phyloP scores from a whole-genome alignment of 2,329 filamentous ascomycete genomes.

The Anisogramma anomala region DNA sequence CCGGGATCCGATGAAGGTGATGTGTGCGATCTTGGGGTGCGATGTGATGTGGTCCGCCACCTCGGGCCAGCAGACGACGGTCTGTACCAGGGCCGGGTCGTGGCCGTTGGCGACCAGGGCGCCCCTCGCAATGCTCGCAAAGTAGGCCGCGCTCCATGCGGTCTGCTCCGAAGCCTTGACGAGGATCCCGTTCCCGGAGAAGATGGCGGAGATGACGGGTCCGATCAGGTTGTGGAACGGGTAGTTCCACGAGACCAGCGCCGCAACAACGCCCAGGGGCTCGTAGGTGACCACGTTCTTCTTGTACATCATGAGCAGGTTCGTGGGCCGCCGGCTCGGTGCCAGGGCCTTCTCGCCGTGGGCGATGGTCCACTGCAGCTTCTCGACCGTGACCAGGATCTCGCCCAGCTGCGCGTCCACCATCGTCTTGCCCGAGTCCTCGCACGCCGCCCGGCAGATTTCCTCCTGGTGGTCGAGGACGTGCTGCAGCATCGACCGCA shows the following conservation, averaged over 20 bases:
- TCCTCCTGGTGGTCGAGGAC: constrained; percentile 80
- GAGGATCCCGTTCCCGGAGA: constrained; percentile 67
- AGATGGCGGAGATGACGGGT: constrained; percentile 15
- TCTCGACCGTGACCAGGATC: constrained; percentile 87
- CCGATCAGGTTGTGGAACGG: constrained; percentile 66
- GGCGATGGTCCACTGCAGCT: constrained; percentile 83
- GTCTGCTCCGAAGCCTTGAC: constrained; percentile 95
- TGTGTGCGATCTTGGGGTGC: constrained; percentile 71
- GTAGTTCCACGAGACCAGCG: constrained; percentile 95
- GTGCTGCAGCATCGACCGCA: constrained; percentile 70
- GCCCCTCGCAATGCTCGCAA: constrained; percentile 63
- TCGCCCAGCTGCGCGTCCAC: constrained; percentile 90
- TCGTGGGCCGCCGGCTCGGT: constrained; percentile 67
- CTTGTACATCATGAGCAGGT: constrained; percentile 92
- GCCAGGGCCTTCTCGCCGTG: constrained; percentile 75
- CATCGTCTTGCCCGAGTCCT: constrained; percentile 94
- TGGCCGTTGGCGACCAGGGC: constrained; percentile 77
- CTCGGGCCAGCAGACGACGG: constrained; percentile 76
- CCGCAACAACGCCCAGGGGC: constrained; percentile 82
- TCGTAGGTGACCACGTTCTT: constrained; percentile 83
- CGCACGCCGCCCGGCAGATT: constrained; percentile 73
- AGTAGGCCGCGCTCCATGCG: constrained; percentile 82
- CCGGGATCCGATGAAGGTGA: constrained; percentile 92
- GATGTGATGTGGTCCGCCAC: constrained; percentile 73
- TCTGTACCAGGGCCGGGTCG: constrained; percentile 70